A percentile compares a stretch with the other conserved stretches of the same genome.
Evolutionary conservation across 2,329 filamentous ascomycete species (phyloP).

Genomic region (Alternaria brassicae): DNA sequence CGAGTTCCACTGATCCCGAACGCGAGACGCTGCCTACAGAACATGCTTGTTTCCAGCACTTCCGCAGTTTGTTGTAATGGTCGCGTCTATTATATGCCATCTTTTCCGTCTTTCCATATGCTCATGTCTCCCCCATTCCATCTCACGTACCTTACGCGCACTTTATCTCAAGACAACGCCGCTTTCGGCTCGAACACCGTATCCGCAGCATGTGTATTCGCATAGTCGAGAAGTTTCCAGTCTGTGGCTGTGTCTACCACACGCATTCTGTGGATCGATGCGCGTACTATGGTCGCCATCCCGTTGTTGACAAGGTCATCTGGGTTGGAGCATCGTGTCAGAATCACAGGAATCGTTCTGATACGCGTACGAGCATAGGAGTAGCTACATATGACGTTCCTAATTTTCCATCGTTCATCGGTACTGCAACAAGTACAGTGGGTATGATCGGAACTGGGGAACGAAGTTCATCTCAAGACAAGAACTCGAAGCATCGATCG

Average conservation of each 20-base stretch:
- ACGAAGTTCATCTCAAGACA: neutral
- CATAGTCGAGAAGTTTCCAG: conserved; percentile 47
- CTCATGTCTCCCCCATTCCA: neutral
- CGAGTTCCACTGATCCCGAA: neutral
- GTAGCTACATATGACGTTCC: neutral
- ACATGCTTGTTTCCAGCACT: neutral
- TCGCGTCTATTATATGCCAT: neutral
- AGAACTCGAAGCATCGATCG: neutral
- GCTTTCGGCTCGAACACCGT: neutral
- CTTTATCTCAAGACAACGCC: neutral
- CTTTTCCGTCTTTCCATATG: neutral
- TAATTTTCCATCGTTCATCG: neutral
- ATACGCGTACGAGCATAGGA: neutral
- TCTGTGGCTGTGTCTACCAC: conserved; percentile 49
- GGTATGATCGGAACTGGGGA: neutral
- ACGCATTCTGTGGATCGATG: conserved; percentile 48
- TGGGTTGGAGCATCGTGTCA: conserved; percentile 42
- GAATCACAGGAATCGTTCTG: conserved; percentile 16
- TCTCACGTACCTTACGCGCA: neutral
- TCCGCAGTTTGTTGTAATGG: neutral
- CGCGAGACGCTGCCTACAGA: conserved; percentile 2
- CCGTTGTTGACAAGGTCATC: conserved; percentile 39
- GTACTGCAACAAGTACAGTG: neutral
- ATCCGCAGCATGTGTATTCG: conserved; percentile 43
- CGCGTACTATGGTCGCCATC: conserved; percentile 41